phyloP scores from a whole-genome alignment of 148 eudicot genomes.

The Heliosperma pusillum region DNA sequence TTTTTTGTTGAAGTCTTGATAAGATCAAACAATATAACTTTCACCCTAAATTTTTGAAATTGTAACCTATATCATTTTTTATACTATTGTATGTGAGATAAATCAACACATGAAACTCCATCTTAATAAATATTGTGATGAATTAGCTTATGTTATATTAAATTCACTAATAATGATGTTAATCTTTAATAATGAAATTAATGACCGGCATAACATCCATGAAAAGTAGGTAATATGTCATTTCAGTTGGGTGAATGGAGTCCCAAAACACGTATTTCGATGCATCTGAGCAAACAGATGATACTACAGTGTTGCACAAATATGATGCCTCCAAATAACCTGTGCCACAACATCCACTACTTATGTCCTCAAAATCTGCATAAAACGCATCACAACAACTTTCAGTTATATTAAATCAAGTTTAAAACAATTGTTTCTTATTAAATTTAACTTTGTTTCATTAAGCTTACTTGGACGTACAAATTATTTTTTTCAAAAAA shows the following conservation, averaged over 20 bases:
- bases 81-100: too few species aligned
- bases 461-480: too few species aligned
- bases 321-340: conserved; percentile 52
- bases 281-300: conserved; percentile 48
- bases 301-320: conserved; percentile 46
- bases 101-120: too few species aligned
- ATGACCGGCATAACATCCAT: conserved; percentile 35
- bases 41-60: too few species aligned
- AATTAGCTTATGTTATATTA: too few species aligned
- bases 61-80: too few species aligned
- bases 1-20: too few species aligned
- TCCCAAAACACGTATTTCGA: conserved; percentile 54
- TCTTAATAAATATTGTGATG: too few species aligned
- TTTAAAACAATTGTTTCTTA: neutral
- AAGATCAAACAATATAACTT: too few species aligned
- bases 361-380: conserved; percentile 48
- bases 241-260: conserved; percentile 63
- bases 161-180: neutral
- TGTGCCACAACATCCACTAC: conserved; percentile 66
- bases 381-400: neutral
- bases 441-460: too few species aligned
- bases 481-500: too few species aligned
- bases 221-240: conserved; percentile 40
- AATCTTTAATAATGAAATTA: conserved; percentile 35
- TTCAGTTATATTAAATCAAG: neutral